Conservation (phyloP, 192 early-diverging fungal species). For the Gigaspora rosea region DNA sequence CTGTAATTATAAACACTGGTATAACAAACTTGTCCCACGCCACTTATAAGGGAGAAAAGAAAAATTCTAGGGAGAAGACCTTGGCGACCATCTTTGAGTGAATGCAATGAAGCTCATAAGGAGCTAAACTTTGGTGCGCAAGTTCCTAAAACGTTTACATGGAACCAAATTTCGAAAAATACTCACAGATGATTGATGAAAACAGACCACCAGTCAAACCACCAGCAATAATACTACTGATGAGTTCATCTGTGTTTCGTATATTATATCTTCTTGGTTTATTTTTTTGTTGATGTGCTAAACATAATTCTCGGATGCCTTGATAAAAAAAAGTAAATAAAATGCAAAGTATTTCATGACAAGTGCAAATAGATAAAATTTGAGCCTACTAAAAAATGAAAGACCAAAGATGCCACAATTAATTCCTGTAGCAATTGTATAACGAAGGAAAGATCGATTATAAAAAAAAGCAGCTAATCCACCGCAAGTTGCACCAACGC, state of each 20-base stretch:
- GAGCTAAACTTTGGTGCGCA: too few species aligned
- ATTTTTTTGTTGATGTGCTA: slow-evolving; percentile 10
- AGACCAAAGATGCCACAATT: slow-evolving; percentile 18
- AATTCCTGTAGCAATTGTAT: not conserved
- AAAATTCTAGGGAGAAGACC: not conserved
- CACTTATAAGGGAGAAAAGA: slow-evolving; percentile 8
- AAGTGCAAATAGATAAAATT: not conserved
- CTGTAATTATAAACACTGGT: slow-evolving; percentile 5
- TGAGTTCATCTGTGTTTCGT: slow-evolving; percentile 8
- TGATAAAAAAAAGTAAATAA: not conserved
- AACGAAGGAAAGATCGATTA: not conserved
- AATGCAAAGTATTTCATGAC: not conserved
- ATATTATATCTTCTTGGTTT: slow-evolving; percentile 6
- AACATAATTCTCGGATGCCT: slow-evolving; percentile 23
- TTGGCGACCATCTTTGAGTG: not conserved
- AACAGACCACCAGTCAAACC: slow-evolving; percentile 24
- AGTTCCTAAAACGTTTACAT: too few species aligned
- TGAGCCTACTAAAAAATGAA: slow-evolving; percentile 13
- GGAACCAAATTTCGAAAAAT: too few species aligned
- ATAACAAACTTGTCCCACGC: slow-evolving; percentile 15
- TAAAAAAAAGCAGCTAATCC: not conserved
- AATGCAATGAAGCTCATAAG: not conserved
- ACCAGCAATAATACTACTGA: slow-evolving; percentile 14
- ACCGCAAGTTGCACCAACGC: not conserved
- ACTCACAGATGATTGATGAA: not conserved